phyloP scores from a whole-genome alignment of 345 rosid genomes.

The Microthlaspi erraticum region DNA sequence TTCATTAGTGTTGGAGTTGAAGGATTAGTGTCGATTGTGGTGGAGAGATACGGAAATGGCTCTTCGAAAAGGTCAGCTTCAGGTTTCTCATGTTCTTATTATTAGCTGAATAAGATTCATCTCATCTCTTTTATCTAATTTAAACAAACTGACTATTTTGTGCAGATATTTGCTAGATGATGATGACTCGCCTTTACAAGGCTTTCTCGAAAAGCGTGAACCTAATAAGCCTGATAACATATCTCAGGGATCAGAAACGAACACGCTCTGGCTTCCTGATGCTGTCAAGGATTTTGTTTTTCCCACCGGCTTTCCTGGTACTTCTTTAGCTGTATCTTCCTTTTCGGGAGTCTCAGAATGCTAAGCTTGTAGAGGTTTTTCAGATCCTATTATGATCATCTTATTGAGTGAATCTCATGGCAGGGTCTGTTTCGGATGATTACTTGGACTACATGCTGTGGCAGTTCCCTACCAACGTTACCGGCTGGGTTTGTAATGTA shows the following conservation, averaged over 20 bases:
- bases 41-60: conserved; percentile 87
- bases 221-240: conserved; percentile 29
- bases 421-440: conserved; percentile 96
- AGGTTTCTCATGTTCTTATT: not conserved
- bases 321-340: not conserved
- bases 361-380: not conserved
- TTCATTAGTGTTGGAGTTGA: conserved; percentile 43
- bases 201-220: conserved; percentile 48
- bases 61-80: conserved; percentile 64
- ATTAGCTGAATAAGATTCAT: not conserved
- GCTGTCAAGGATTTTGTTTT: conserved; percentile 67
- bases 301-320: conserved; percentile 93
- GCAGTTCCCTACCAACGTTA: conserved; percentile 93
- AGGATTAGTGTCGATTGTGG: conserved; percentile 50
- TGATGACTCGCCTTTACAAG: conserved; percentile 54
- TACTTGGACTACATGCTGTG: conserved; percentile 88
- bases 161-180: conserved; percentile 70
- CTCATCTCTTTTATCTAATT: not conserved
- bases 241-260: conserved; percentile 41
- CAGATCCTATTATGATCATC: not conserved
- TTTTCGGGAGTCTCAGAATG: not conserved
- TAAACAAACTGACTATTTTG: not conserved
- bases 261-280: conserved; percentile 67
- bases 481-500: conserved; percentile 94
- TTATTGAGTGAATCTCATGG: conserved; percentile 20